Evolutionary conservation across 805 yeast species (phyloP).

Genomic region (Yarrowia deformans): DNA sequence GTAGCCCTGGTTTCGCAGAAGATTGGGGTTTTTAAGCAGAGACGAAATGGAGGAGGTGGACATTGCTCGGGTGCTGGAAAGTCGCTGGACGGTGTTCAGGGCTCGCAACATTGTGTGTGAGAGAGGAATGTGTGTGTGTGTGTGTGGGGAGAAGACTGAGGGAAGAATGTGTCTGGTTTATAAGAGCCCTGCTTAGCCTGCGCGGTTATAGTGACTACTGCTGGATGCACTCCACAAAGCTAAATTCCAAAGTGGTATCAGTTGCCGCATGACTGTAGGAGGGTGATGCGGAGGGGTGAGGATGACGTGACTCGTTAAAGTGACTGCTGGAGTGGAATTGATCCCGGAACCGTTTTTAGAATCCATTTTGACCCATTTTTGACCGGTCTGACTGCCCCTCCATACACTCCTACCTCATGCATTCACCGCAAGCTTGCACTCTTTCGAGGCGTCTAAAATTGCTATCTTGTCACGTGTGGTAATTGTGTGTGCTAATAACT

Average conservation of each 20-base stretch:
- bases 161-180: not conserved
- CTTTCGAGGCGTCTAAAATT: constrained; percentile 19
- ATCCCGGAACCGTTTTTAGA: not conserved
- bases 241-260: constrained; percentile 7
- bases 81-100: constrained; percentile 19
- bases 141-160: not conserved
- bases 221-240: constrained; percentile 24
- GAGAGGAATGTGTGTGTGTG: not conserved
- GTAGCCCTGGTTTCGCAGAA: constrained; percentile 44
- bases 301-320: not conserved
- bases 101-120: constrained; percentile 23
- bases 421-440: constrained; percentile 1
- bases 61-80: constrained; percentile 25
- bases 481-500: not conserved
- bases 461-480: not conserved
- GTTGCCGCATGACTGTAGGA: constrained; percentile 8
- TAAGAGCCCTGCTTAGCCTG: constrained; percentile 14
- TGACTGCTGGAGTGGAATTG: not conserved
- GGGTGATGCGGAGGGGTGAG: too few relatives aligned
- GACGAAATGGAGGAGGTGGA: constrained; percentile 36
- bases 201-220: constrained; percentile 12
- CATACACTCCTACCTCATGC: not conserved
- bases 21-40: constrained; percentile 42
- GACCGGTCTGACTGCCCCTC: not conserved
- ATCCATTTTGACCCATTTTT: not conserved